A percentile compares a stretch with the other conserved stretches of the same genome.
Evolutionary conservation across 106 monocot genomes (phyloP).

Genomic region (Narthecium ossifragum): DNA sequence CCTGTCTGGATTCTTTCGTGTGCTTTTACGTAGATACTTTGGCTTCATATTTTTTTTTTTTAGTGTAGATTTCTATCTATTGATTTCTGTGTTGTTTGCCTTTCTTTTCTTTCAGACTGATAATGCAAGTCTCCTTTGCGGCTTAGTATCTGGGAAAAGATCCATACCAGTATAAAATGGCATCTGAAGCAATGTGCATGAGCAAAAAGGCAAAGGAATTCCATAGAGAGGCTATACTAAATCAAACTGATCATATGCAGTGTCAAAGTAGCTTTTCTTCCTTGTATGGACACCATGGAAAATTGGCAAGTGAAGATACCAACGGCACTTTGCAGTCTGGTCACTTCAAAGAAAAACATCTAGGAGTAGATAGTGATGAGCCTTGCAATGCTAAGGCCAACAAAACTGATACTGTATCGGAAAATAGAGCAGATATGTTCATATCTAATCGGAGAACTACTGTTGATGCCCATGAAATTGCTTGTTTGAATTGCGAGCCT

Average conservation of each 20-base stretch:
- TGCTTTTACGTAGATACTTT: not conserved
- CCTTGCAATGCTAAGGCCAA: not conserved
- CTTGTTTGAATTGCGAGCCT: conserved; percentile 8
- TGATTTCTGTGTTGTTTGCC: not conserved
- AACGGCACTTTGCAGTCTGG: conserved; percentile 12
- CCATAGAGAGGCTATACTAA: conserved; percentile 5
- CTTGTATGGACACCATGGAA: conserved; percentile 5
- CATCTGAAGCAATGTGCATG: conserved; percentile 3
- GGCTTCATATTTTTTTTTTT: not conserved
- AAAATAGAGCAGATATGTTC: not conserved
- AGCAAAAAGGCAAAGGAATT: not conserved
- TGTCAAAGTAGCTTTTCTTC: conserved; percentile 18
- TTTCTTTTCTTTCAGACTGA: too few species aligned
- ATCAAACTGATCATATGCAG: conserved; percentile 4
- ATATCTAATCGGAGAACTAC: not conserved
- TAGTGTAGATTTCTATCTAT: not conserved
- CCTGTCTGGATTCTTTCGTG: too few species aligned
- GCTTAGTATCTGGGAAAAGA: not conserved
- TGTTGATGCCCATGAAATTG: conserved; percentile 10
- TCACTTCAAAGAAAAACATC: conserved; percentile 5
- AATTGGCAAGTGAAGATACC: conserved; percentile 11
- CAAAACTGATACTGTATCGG: conserved; percentile 4
- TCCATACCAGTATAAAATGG: conserved; percentile 1
- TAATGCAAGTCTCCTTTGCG: too few species aligned
- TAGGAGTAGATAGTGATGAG: conserved; percentile 11